phyloP scores from a whole-genome alignment of 73 alveolate species.

The Uronychia setigera region DNA sequence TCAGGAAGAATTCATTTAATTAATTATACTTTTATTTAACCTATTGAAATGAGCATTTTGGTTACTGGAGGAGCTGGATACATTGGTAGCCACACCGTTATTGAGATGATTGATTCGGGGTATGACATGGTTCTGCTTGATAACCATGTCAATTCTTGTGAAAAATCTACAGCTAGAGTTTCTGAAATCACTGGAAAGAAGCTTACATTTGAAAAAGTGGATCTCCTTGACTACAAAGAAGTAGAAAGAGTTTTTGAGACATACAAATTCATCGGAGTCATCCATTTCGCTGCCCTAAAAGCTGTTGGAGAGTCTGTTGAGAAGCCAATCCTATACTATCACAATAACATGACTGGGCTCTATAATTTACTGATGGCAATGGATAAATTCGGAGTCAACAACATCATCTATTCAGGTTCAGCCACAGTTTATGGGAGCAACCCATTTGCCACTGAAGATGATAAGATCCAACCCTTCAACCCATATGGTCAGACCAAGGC shows the following conservation, averaged over 20 bases:
- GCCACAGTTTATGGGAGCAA: slow-evolving; percentile 96
- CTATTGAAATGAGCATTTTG: slow-evolving; percentile 62
- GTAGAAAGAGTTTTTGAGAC: slow-evolving; percentile 13
- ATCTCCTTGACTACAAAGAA: slow-evolving; percentile 53
- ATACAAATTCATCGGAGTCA: slow-evolving; percentile 69
- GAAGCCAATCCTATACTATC: slow-evolving; percentile 91
- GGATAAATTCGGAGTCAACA: slow-evolving; percentile 68
- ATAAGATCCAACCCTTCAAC: slow-evolving; percentile 75
- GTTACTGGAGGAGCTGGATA: slow-evolving; percentile 99
- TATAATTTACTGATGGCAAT: slow-evolving; percentile 77
- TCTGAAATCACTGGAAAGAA: slow-evolving; percentile 40
- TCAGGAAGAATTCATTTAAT: slow-evolving; percentile 1
- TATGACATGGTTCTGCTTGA: slow-evolving; percentile 80
- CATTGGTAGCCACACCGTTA: slow-evolving; percentile 95
- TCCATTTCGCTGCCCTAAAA: slow-evolving; percentile 98
- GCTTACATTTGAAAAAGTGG: slow-evolving; percentile 46
- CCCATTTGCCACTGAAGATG: slow-evolving; percentile 72
- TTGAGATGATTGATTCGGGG: slow-evolving; percentile 78
- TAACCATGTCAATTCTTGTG: slow-evolving; percentile 79
- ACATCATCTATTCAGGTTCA: slow-evolving; percentile 90
- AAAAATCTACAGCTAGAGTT: slow-evolving; percentile 69
- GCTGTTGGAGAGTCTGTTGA: slow-evolving; percentile 96
- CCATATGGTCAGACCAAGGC: slow-evolving; percentile 96
- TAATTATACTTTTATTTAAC: not conserved
- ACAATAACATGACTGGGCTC: slow-evolving; percentile 94